These are phyloP conservation scores for Spinacia oleracea DNA, from an alignment of 179 eudicot species.

Conservation along the genomic window DNA sequence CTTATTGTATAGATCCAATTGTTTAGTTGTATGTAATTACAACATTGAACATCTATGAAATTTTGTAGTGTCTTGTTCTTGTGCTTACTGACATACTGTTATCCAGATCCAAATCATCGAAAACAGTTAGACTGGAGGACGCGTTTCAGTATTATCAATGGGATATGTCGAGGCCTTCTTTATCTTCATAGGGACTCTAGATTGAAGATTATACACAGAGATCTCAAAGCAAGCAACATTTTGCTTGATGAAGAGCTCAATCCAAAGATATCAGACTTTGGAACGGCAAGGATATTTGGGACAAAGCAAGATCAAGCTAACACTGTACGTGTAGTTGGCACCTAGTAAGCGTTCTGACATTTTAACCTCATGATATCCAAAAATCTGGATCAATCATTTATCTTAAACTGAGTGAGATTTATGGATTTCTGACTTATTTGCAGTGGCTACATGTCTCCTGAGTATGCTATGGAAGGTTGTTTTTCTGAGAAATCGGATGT, in stretches of 20 bases:
- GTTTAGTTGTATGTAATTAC: background rate
- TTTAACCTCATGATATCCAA: background rate
- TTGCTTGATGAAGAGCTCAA: constrained; percentile 51
- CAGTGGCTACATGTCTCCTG: constrained; percentile 31
- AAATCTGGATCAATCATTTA: background rate
- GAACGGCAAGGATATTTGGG: constrained; percentile 56
- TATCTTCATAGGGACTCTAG: constrained; percentile 61
- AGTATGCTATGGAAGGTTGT: constrained; percentile 33
- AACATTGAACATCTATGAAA: background rate
- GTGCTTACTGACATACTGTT: background rate
- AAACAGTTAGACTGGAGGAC: constrained; percentile 37
- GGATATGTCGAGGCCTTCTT: constrained; percentile 44
- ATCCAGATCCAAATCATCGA: constrained; percentile 29
- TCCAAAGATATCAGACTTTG: constrained; percentile 68
- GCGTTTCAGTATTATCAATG: constrained; percentile 37
- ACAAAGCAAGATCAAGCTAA: constrained; percentile 43
- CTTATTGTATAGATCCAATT: background rate
- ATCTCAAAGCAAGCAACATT: constrained; percentile 60
- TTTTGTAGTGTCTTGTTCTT: background rate
- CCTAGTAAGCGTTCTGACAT: constrained; percentile 45
- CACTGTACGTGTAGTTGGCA: constrained; percentile 53
- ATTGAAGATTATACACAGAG: constrained; percentile 54
- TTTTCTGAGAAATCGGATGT: constrained; percentile 52
- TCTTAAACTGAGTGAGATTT: background rate
- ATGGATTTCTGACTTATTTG: background rate